A percentile compares a stretch with the other conserved stretches of the same genome.
phyloP scores from a whole-genome alignment of 2,329 filamentous ascomycete genomes.

The Epichloe amarillans region DNA sequence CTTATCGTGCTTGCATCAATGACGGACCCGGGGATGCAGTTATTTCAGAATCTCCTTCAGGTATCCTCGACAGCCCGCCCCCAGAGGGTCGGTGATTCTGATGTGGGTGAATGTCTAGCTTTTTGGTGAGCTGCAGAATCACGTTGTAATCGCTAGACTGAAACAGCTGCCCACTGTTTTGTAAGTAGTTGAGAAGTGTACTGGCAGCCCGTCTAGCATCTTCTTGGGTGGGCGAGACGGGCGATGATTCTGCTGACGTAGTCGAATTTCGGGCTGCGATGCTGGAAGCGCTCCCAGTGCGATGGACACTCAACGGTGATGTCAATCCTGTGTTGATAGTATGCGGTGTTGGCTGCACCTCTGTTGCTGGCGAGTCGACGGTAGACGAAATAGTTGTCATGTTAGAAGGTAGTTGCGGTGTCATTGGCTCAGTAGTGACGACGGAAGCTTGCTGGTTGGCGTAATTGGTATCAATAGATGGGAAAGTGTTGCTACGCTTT shows the following conservation, averaged over 20 bases:
- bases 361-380: slow-evolving; percentile 37
- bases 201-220: slow-evolving; percentile 74
- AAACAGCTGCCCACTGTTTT: slow-evolving; percentile 49
- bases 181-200: slow-evolving; percentile 69
- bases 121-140: slow-evolving; percentile 74
- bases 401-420: slow-evolving; percentile 34
- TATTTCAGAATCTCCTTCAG: slow-evolving; percentile 43
- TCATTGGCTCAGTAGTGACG: slow-evolving; percentile 28
- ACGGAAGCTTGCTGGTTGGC: slow-evolving; percentile 26
- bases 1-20: slow-evolving; percentile 18
- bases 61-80: slow-evolving; percentile 40
- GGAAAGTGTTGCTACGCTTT: slow-evolving; percentile 70
- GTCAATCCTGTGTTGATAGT: slow-evolving; percentile 31
- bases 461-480: slow-evolving; percentile 52
- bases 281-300: slow-evolving; percentile 22
- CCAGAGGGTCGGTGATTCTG: slow-evolving; percentile 22
- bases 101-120: slow-evolving; percentile 56
- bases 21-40: slow-evolving; percentile 13
- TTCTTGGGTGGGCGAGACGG: slow-evolving; percentile 63
- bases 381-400: slow-evolving; percentile 37
- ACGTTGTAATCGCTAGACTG: slow-evolving; percentile 67
- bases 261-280: slow-evolving; percentile 16
- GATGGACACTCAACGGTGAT: slow-evolving; percentile 22
- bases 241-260: slow-evolving; percentile 36
- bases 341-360: slow-evolving; percentile 28